Evolutionary conservation across 345 rosid species (phyloP).

Genomic region (Acer campestre): DNA sequence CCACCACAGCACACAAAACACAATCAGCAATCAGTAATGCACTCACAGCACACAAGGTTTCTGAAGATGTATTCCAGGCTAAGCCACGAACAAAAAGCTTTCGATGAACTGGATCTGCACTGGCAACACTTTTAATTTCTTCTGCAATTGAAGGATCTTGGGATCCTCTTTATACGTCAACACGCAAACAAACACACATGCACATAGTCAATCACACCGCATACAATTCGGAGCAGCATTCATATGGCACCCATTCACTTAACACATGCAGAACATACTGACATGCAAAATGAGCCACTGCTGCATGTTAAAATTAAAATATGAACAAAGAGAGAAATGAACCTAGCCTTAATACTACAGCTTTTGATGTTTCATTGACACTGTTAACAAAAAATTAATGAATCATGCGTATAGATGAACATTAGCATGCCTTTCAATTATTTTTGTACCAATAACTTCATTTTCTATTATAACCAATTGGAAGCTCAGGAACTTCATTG

Average conservation of each 20-base stretch:
- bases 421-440: not conserved
- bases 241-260: constrained; percentile 16
- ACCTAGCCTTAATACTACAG: not conserved
- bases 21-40: constrained; percentile 57
- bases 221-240: constrained; percentile 36
- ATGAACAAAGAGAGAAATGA: not conserved
- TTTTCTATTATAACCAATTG: not conserved
- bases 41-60: constrained; percentile 85
- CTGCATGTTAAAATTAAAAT: not conserved
- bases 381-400: not conserved
- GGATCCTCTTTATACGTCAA: constrained; percentile 70
- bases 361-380: not conserved
- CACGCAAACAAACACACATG: constrained; percentile 71
- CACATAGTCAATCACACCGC: constrained; percentile 69
- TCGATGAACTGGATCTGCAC: constrained; percentile 72
- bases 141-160: constrained; percentile 78
- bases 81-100: constrained; percentile 90
- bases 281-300: constrained; percentile 18
- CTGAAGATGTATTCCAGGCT: constrained; percentile 79
- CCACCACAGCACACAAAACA: constrained; percentile 36
- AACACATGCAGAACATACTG: constrained; percentile 25
- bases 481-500: not conserved
- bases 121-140: constrained; percentile 72
- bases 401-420: not conserved
- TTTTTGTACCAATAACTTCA: not conserved